Evolutionary conservation across 1,284 basidiomycete genomes (phyloP), one percentile per base, ranked within the genome.

Genomic region (Coriolopsis trogii): DNA sequence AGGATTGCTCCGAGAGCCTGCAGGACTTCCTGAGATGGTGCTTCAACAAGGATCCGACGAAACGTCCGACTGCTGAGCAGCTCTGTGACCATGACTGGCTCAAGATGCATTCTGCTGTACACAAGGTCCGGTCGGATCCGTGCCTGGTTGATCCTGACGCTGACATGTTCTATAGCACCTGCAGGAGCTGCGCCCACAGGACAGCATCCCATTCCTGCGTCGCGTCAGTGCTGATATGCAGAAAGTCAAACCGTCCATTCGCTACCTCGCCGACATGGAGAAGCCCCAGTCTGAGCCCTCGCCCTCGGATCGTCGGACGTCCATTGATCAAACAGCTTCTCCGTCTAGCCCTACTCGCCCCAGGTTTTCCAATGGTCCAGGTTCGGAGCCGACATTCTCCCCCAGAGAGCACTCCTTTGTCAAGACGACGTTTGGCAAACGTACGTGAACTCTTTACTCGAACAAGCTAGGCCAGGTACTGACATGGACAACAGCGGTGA

Each of bases 41-140:
- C 69, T 97, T 98, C 73, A 74, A 90, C 67, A 98, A 97, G 73
- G 86, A 95, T 58, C 93, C 95, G 5, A 65, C 71, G 10, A 75
- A 79, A 59, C 82, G 95, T 10, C 95, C 95, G 0, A 84, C 81
- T 54, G 95, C 95, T 0, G 89, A 89, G 51, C 69, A 79, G 47
- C 80, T 98, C 3, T 95, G 89, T 67, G 90, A 95, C 65, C 95
- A 97, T 70, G 80, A 84, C 6, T 98, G 95, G 95, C 74, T 98
- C 40, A 87, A 86, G 70, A 81, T 81, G 61, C 87, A 86, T 53
- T 93, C 89, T 80, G 84, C 81, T 25, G 79, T 81, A 21, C 77
- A 88, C 64, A 87, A 91, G 76, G 91, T 91, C 63, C 53, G 26
- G 31, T 8, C 49, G 48, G 40, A 26, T 55, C 41, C 4, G 26